These are phyloP conservation scores for Ganoderma sinense DNA, from an alignment of 1,284 basidiomycete species.

Conservation along the genomic window DNA sequence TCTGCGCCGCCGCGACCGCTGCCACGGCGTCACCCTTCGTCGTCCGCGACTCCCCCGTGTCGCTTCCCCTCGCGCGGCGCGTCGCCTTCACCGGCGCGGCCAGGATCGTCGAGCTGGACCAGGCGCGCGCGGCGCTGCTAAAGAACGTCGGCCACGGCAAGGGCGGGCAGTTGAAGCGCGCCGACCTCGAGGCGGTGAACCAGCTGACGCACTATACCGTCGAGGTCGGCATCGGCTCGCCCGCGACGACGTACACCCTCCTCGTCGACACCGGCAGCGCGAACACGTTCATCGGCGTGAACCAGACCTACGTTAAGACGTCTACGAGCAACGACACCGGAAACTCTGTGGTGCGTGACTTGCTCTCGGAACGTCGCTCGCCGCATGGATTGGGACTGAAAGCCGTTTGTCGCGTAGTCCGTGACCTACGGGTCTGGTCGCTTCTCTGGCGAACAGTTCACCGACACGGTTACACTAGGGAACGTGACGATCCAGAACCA, in stretches of 20 bases:
- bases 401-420: background rate
- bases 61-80: slow-evolving; percentile 34
- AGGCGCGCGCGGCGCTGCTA: slow-evolving; percentile 32
- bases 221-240: slow-evolving; percentile 30
- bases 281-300: slow-evolving; percentile 68
- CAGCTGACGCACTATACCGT: slow-evolving; percentile 30
- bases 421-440: background rate
- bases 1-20: background rate
- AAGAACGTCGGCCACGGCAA: slow-evolving; percentile 31
- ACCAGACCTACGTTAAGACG: slow-evolving; percentile 49
- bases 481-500: slow-evolving; percentile 46
- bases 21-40: background rate
- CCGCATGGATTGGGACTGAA: background rate
- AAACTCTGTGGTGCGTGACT: slow-evolving; percentile 8
- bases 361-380: background rate
- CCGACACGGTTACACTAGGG: slow-evolving; percentile 48
- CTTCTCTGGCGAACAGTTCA: slow-evolving; percentile 42
- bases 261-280: slow-evolving; percentile 41
- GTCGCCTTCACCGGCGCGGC: slow-evolving; percentile 31
- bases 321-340: slow-evolving; percentile 41
- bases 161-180: slow-evolving; percentile 18
- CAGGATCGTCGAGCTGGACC: slow-evolving; percentile 33
- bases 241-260: slow-evolving; percentile 30
- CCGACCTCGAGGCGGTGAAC: slow-evolving; percentile 24
- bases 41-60: slow-evolving; percentile 13